A percentile compares a stretch with the other conserved stretches of the same genome.
Conservation (phyloP, 192 early-diverging fungal genomes). For the Gorgonomyces haynaldii region DNA sequence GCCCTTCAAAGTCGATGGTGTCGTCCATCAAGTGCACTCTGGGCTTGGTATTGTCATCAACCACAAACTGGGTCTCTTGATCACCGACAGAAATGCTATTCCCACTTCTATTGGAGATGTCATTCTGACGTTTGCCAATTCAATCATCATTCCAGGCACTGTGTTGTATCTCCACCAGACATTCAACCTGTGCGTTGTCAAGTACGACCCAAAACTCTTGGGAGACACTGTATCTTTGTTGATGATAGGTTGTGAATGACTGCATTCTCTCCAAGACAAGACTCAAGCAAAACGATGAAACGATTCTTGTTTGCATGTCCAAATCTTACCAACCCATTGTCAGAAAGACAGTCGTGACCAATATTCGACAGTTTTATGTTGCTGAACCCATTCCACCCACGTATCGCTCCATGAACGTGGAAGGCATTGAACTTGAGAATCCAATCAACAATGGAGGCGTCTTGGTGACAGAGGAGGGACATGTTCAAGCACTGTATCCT, state of each 20-base stretch:
- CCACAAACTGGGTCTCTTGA: constrained; percentile 59
- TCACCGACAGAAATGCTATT: constrained; percentile 66
- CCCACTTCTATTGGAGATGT: constrained; percentile 69
- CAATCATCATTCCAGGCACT: constrained; percentile 70
- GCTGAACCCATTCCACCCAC: constrained; percentile 25
- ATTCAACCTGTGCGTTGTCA: constrained; percentile 73
- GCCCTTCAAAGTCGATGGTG: constrained; percentile 47
- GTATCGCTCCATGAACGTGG: constrained; percentile 26
- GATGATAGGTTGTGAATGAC: constrained; percentile 8
- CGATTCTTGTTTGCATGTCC: constrained; percentile 23
- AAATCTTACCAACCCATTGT: constrained; percentile 30
- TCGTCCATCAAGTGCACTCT: constrained; percentile 33
- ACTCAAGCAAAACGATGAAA: constrained; percentile 20
- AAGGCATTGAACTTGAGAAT: constrained; percentile 36
- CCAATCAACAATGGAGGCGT: constrained; percentile 27
- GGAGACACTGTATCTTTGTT: constrained; percentile 46
- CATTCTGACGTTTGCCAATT: constrained; percentile 72
- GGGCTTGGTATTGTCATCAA: constrained; percentile 42
- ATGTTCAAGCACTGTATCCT: constrained; percentile 23
- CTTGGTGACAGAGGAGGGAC: constrained; percentile 14
- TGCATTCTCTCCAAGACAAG: constrained; percentile 10
- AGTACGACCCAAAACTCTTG: constrained; percentile 62
- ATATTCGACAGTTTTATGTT: constrained; percentile 30
- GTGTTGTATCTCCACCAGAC: constrained; percentile 71
- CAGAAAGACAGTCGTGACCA: constrained; percentile 30